Percentiles rank a stretch among this genome's conserved stretches.
phyloP scores from a whole-genome alignment of 495 filamentous ascomycete species.

The Aspergillus conjunctus region DNA sequence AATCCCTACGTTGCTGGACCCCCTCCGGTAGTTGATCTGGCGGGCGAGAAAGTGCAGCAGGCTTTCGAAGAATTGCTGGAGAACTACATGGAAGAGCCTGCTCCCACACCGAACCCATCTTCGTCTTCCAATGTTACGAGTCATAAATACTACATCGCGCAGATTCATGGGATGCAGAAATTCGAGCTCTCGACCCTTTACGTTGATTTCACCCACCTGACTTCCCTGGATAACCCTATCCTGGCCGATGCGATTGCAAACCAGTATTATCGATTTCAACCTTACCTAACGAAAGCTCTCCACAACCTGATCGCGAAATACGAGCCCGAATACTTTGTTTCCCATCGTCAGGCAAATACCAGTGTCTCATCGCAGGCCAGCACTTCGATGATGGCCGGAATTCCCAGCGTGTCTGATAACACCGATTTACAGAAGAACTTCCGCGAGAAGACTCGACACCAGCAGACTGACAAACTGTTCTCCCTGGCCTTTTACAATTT shows the following conservation, averaged over 20 bases:
- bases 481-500: conserved; percentile 95
- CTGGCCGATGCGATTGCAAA: conserved; percentile 81
- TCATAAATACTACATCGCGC: conserved; percentile 94
- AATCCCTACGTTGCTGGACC: conserved; percentile 66
- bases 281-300: conserved; percentile 85
- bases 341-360: conserved; percentile 78
- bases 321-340: conserved; percentile 89
- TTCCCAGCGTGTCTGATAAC: conserved; percentile 58
- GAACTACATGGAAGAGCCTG: conserved; percentile 76
- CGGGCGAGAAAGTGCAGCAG: conserved; percentile 81
- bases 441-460: conserved; percentile 73
- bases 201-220: conserved; percentile 90
- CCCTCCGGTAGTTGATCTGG: conserved; percentile 82
- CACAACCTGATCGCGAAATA: conserved; percentile 93
- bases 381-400: conserved; percentile 67
- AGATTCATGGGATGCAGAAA: conserved; percentile 85
- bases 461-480: conserved; percentile 96
- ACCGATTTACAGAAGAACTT: conserved; percentile 38
- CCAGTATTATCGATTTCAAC: conserved; percentile 93
- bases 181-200: conserved; percentile 94
- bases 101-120: conserved; percentile 65
- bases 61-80: conserved; percentile 90
- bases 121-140: conserved; percentile 74
- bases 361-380: conserved; percentile 61
- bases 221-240: conserved; percentile 66